phyloP scores from a whole-genome alignment of 148 eudicot genomes.

The Heliamphora exappendiculata region DNA sequence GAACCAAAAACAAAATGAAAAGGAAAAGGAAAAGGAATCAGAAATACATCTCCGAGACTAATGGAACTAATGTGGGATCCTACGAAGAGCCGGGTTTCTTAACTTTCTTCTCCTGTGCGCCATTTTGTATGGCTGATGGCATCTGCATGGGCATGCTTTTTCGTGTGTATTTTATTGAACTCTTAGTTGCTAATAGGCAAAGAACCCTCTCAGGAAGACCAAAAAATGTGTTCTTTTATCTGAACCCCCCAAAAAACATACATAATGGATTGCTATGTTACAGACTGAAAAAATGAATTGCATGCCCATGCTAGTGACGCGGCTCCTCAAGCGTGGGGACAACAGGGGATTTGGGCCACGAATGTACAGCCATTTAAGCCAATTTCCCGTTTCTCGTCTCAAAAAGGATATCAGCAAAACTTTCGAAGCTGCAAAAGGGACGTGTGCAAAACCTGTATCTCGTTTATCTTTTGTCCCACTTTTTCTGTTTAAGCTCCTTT shows the following conservation, averaged over 20 bases:
- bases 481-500: slow-evolving; percentile 22
- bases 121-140: slow-evolving; percentile 7
- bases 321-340: slow-evolving; percentile 22
- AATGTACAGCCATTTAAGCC: slow-evolving; percentile 19
- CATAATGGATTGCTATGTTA: slow-evolving; percentile 36
- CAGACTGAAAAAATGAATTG: slow-evolving; percentile 55
- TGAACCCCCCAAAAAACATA: slow-evolving; percentile 30
- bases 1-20: not conserved
- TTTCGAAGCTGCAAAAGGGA: slow-evolving; percentile 22
- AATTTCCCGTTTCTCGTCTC: slow-evolving; percentile 24
- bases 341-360: slow-evolving; percentile 20
- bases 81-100: slow-evolving; percentile 11
- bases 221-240: slow-evolving; percentile 26
- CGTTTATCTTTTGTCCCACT: slow-evolving; percentile 20
- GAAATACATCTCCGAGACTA: slow-evolving; percentile 5
- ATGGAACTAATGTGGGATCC: slow-evolving; percentile 8
- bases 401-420: slow-evolving; percentile 23
- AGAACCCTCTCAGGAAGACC: slow-evolving; percentile 26
- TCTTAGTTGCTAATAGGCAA: slow-evolving; percentile 13
- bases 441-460: slow-evolving; percentile 16
- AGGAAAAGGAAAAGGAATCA: slow-evolving; percentile 1
- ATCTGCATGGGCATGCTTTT: slow-evolving; percentile 12
- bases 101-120: not conserved
- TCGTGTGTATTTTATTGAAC: slow-evolving; percentile 26
- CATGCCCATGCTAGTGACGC: slow-evolving; percentile 31